Evolutionary conservation across 1,284 basidiomycete genomes (phyloP), one percentile per base, ranked within the genome.

Genomic region (Tylopilus orsonianus): DNA sequence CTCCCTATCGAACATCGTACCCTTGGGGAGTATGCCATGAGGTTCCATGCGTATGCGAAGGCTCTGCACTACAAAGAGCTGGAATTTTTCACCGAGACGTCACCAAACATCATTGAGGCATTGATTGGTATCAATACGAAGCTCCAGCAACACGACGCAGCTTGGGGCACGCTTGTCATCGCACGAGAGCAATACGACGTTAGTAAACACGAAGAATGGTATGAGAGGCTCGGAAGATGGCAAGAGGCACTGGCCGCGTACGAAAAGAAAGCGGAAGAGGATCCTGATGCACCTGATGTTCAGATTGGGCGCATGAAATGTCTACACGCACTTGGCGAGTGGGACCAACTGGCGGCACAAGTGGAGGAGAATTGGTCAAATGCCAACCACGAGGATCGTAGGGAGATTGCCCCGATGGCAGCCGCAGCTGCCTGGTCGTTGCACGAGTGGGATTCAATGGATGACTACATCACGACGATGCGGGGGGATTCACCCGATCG

Each of bases 61-160:
- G 96, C 97, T 0, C 77, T 99, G 34, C 97, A 99, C 69, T 99
- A 99, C 78, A 99, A 99, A 69, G 97, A 99, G 63, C 80, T 97
- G 36, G 97, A 99, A 69, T 99, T 93, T 71, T 95, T 98, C 64
- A 84, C 87, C 2, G 95, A 97, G 60, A 85, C 87, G 0, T 90
- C 90, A 2, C 85, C 90, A 2, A 79, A 85, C 6, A 93, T 97
- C 37, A 91, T 99, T 55, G 96, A 99, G 63, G 87, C 93, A 19
- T 80, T 99, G 13, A 97, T 99, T 63, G 87, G 92, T 46, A 96
- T 99, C 70, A 99, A 99, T 72, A 97, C 95, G 33, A 91, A 92
- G 61, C 78, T 99, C 9, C 96, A 98, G 66, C 97, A 99, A 66
- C 91, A 92, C 49, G 94, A 98, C 61, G 94, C 94, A 8, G 95